Base-by-base conservation (phyloP, 2,329 filamentous ascomycete species). In the Botrytis byssoidea region DNA sequence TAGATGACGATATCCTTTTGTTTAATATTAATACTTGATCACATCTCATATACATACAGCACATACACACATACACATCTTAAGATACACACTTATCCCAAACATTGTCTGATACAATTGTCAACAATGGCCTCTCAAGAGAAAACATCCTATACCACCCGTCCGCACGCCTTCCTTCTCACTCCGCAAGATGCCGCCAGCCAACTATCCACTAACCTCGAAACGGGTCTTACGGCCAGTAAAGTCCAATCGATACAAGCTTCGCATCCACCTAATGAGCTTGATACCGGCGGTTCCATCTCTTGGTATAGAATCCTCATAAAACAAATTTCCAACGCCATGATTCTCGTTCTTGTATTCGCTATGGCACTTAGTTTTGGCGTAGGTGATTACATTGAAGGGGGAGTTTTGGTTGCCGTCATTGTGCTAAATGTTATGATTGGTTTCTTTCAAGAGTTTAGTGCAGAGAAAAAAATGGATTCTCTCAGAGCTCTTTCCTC, bases 221-320 rank as follows among this genome's bases (percentile, higher is more conserved):
- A 93, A 75, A 90, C 87, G 80, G 92, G 92, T 57, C 84, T 95
- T 61, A 89, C 86, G 16, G 85, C 87, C 25, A 81, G 83, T 14
- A 88, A 92, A 79, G 91, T 92, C 35, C 81, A 85, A 70, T 82
- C 88, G 73, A 84, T 91, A 37, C 86, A 90, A 73, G 82, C 86
- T 35, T 85, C 87, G 74, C 90, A 91, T 80, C 91, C 91, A 8
- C 51, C 70, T 14, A 72, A 72, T 18, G 70, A 72, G 46, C 70
- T 72, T 68, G 59, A 72, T 37, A 84, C 82, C 32, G 90, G 87
- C 32, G 89, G 87, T 42, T 88, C 88, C 42, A 90, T 94, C 66
- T 88, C 87, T 80, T 86, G 90, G 91, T 85, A 90, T 73, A 90
- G 90, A 79, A 92, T 92, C 74, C 82, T 93, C 32, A 83, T 92